Conservation (phyloP, 441 rosid genomes). For the Bruguiera hainesii region DNA sequence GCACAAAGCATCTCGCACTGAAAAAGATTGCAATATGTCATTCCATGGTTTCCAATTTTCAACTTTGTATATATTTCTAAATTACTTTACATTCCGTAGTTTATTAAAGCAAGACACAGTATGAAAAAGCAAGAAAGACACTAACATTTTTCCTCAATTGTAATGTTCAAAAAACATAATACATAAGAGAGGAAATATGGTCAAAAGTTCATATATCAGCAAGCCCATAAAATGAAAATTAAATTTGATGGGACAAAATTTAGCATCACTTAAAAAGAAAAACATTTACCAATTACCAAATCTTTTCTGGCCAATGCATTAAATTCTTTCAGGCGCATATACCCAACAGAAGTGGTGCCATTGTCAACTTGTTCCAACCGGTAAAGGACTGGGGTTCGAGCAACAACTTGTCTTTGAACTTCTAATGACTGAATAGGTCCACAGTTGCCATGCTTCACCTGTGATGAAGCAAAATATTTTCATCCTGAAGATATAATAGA, state of each 20-base stretch:
- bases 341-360: conserved; percentile 61
- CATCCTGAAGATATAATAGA: not conserved
- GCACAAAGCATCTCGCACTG: not conserved
- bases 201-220: not conserved
- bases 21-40: not conserved
- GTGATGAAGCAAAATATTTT: conserved; percentile 17
- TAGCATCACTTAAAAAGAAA: conserved; percentile 3
- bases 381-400: conserved; percentile 79
- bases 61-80: not conserved
- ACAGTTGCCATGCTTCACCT: conserved; percentile 91
- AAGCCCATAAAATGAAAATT: not conserved
- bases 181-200: not conserved
- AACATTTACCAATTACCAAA: conserved; percentile 68
- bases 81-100: not conserved
- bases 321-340: conserved; percentile 85
- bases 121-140: conserved; percentile 1
- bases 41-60: too few species aligned
- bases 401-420: conserved; percentile 81
- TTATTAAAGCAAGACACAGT: not conserved
- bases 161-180: not conserved
- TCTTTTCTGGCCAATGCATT: conserved; percentile 94
- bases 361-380: conserved; percentile 73
- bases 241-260: not conserved
- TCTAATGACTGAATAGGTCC: conserved; percentile 63
- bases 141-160: not conserved